phyloP scores from a whole-genome alignment of 2,329 filamentous ascomycete species.

The Diaporthe citriasiana region DNA sequence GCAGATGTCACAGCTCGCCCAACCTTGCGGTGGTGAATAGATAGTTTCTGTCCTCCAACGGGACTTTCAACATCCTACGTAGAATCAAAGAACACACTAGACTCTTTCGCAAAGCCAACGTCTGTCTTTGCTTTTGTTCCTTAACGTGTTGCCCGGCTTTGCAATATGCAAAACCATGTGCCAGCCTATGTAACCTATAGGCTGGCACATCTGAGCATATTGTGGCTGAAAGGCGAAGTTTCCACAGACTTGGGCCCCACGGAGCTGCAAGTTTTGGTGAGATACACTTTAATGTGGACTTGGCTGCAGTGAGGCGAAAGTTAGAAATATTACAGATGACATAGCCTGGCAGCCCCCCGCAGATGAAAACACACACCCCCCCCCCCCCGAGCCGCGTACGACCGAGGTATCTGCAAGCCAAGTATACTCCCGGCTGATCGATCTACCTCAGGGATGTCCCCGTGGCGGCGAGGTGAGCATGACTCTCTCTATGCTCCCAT shows the following conservation, averaged over 20 bases:
- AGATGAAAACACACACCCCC: background rate
- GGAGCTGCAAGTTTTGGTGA: background rate
- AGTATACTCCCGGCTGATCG: background rate
- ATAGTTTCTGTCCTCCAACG: background rate
- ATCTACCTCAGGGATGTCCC: conserved; percentile 13
- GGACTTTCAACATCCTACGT: background rate
- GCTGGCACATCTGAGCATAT: background rate
- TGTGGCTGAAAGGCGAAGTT: background rate
- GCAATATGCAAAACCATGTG: background rate
- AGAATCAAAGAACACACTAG: background rate
- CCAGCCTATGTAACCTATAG: background rate
- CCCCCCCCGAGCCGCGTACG: background rate
- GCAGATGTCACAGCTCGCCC: too few species aligned
- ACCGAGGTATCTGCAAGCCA: background rate
- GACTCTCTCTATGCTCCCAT: conserved; percentile 31
- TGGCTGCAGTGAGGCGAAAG: conserved; percentile 32
- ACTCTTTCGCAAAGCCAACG: background rate
- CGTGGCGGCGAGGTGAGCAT: conserved; percentile 2
- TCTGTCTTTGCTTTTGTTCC: conserved; percentile 8
- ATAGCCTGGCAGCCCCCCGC: background rate
- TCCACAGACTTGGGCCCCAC: background rate
- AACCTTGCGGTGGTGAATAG: background rate
- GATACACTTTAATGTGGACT: background rate
- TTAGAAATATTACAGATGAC: background rate
- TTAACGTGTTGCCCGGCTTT: background rate